Conservation (phyloP, 2,329 filamentous ascomycete genomes). For the Trichoderma polysporum region DNA sequence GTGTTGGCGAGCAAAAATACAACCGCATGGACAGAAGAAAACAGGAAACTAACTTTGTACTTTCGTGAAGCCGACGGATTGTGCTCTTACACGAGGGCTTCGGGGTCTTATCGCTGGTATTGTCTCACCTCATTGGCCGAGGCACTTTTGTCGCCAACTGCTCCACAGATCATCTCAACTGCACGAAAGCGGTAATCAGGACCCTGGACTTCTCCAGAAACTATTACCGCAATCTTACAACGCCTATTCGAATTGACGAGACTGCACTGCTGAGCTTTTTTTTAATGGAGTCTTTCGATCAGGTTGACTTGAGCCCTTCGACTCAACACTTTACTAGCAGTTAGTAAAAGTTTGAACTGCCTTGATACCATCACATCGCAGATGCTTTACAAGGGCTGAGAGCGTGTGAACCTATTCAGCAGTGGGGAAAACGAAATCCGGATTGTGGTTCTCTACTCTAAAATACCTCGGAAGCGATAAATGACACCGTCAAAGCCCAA, state of each 20-base stretch:
- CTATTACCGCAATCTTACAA: not conserved
- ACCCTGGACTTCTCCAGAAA: not conserved
- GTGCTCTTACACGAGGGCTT: not conserved
- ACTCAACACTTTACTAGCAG: not conserved
- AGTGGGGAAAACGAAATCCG: not conserved
- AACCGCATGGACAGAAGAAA: not conserved
- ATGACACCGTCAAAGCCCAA: not conserved
- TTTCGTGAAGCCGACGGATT: not conserved
- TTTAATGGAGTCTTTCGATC: not conserved
- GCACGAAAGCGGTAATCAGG: not conserved
- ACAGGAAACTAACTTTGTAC: not conserved
- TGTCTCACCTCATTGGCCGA: not conserved
- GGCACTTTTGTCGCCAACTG: not conserved
- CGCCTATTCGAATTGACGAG: not conserved
- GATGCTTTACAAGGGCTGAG: not conserved
- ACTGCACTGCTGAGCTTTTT: not conserved
- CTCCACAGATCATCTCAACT: not conserved
- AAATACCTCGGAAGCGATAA: constrained; percentile 1
- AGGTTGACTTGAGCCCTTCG: not conserved
- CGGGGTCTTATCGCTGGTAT: not conserved
- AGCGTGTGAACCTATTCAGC: no score
- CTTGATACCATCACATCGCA: not conserved
- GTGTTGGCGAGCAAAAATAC: not conserved
- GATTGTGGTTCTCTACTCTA: not conserved
- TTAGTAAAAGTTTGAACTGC: not conserved